Percentiles rank a stretch among this genome's conserved stretches.
Conservation (phyloP, 805 yeast species). For the Metschnikowia matae region DNA sequence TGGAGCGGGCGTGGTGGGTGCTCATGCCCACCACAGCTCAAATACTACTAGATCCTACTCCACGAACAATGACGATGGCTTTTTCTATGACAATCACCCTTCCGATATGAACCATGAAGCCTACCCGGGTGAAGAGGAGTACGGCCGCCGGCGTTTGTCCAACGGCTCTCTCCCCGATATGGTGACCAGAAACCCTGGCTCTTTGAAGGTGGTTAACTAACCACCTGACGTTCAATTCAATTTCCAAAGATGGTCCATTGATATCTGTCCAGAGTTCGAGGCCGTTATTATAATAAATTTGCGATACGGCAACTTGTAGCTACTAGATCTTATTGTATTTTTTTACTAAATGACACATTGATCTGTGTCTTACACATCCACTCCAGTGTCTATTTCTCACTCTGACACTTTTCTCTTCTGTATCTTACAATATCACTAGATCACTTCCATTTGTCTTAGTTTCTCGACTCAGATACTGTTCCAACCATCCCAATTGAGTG, state of each 20-base stretch:
- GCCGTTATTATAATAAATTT: not conserved
- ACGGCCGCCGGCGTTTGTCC: conserved; percentile 48
- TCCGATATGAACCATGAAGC: conserved; percentile 5
- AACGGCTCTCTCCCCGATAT: conserved; percentile 53
- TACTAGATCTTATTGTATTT: no score
- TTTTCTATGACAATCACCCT: conserved; percentile 2
- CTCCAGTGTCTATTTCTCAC: no score
- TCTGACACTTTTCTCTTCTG: no score
- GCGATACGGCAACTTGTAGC: not conserved
- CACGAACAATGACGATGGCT: conserved; percentile 14
- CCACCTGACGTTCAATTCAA: not conserved
- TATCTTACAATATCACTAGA: no score
- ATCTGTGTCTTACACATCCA: no score
- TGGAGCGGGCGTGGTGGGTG: conserved; percentile 16
- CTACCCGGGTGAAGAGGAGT: conserved; percentile 19
- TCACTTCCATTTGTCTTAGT: no score
- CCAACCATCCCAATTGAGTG: not conserved
- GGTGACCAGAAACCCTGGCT: conserved; percentile 42
- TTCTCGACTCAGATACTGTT: no score
- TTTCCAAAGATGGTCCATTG: no score
- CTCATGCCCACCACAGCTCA: conserved; percentile 16
- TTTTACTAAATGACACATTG: not conserved
- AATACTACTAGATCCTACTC: conserved; percentile 16
- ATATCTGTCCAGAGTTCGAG: not conserved
- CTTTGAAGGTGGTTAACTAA: conserved; percentile 48